Conservation (phyloP, 2,329 filamentous ascomycete genomes). For the Cyphellophora attinorum region DNA sequence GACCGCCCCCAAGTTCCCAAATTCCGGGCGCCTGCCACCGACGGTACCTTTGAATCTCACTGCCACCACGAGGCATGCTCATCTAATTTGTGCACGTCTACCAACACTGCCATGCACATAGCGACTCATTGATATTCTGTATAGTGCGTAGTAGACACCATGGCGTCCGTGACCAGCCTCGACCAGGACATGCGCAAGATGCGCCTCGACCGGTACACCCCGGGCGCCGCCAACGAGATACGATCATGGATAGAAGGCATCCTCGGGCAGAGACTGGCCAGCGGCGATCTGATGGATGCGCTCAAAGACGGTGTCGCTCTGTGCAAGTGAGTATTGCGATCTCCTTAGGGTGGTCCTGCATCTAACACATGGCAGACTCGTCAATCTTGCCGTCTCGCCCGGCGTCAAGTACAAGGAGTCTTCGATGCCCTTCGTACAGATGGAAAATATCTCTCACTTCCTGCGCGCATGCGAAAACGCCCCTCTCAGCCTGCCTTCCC, state of each 20-base stretch:
- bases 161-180: slow-evolving; percentile 89
- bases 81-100: too few species aligned
- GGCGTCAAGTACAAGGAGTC: slow-evolving; percentile 86
- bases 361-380: slow-evolving; percentile 49
- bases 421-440: slow-evolving; percentile 95
- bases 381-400: slow-evolving; percentile 70
- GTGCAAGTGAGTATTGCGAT: slow-evolving; percentile 60
- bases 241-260: slow-evolving; percentile 76
- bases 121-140: too few species aligned
- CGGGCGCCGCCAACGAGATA: slow-evolving; percentile 76
- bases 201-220: slow-evolving; percentile 88
- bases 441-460: slow-evolving; percentile 98
- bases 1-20: neutral
- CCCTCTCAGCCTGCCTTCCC: slow-evolving; percentile 78
- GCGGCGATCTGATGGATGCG: slow-evolving; percentile 69
- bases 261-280: slow-evolving; percentile 62
- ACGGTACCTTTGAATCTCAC: neutral
- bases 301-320: slow-evolving; percentile 86
- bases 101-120: neutral
- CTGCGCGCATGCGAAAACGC: slow-evolving; percentile 75
- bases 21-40: too few species aligned
- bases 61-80: neutral
- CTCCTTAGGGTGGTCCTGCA: slow-evolving; percentile 1
- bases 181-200: slow-evolving; percentile 92
- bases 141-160: too few species aligned